Conservation (phyloP, 2,329 filamentous ascomycete genomes). For the Pseudogymnoascus sp. region DNA sequence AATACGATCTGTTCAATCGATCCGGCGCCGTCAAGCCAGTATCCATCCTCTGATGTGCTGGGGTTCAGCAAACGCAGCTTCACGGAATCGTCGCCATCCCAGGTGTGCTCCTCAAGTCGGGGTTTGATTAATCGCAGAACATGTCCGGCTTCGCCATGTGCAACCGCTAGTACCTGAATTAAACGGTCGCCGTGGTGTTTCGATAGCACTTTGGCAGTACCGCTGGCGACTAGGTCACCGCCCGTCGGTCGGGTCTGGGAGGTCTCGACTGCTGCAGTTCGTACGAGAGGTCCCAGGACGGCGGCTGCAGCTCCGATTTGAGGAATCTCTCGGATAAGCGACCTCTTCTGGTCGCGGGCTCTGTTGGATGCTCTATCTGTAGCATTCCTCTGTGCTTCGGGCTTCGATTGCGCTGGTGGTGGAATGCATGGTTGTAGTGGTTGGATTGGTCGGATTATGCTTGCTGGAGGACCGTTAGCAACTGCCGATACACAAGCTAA, state of each 20-base stretch:
- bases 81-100: conserved; percentile 19
- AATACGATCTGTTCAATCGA: conserved; percentile 41
- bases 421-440: conserved; percentile 21
- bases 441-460: conserved; percentile 20
- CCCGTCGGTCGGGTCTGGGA: not conserved
- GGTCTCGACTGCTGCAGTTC: not conserved
- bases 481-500: not conserved
- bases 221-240: not conserved
- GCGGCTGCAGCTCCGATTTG: not conserved
- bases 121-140: conserved; percentile 24
- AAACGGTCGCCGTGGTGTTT: not conserved
- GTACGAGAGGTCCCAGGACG: not conserved
- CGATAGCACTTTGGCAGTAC: not conserved
- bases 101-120: conserved; percentile 20
- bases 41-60: conserved; percentile 19
- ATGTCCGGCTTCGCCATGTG: conserved; percentile 25
- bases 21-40: conserved; percentile 28
- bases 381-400: conserved; percentile 3
- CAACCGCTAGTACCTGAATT: conserved; percentile 20
- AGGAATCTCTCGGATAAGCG: not conserved
- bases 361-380: not conserved
- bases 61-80: conserved; percentile 18
- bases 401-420: conserved; percentile 16
- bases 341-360: not conserved
- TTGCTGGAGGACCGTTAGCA: conserved; percentile 16